These are phyloP conservation scores for Sphenostylis stenocarpa DNA, from an alignment of 306 rosid species.

Conservation along the genomic window DNA sequence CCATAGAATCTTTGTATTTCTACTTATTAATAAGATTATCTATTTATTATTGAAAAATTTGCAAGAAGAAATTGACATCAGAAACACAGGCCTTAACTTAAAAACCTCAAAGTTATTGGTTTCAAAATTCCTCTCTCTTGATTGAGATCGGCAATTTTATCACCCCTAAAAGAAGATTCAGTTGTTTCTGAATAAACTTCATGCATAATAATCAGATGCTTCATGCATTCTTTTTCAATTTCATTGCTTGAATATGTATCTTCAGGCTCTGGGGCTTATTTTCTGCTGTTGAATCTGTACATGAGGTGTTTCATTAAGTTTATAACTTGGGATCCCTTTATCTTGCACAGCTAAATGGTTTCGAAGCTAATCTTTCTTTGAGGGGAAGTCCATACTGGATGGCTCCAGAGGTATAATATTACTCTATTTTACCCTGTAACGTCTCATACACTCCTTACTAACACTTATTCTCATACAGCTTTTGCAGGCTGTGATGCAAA, in stretches of 20 bases:
- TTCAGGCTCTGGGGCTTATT: not conserved
- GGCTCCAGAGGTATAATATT: constrained; percentile 88
- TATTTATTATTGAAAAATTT: not conserved
- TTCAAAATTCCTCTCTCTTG: constrained; percentile 16
- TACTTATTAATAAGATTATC: not conserved
- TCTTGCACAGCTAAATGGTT: constrained; percentile 68
- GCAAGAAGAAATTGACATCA: not conserved
- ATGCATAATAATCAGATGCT: not conserved
- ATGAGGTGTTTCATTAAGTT: constrained; percentile 1
- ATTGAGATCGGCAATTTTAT: constrained; percentile 17
- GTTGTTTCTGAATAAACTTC: not conserved
- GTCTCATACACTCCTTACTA: constrained; percentile 23
- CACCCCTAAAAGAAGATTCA: not conserved
- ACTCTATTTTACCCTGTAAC: constrained; percentile 2
- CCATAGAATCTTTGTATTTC: not conserved
- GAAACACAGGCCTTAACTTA: not conserved
- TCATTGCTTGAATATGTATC: constrained; percentile 7
- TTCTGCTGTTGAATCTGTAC: not conserved
- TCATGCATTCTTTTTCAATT: not conserved
- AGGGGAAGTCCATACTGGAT: constrained; percentile 98
- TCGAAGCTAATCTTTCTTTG: constrained; percentile 67
- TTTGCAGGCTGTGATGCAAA: constrained; percentile 74
- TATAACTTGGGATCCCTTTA: constrained; percentile 26
- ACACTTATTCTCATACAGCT: constrained; percentile 54
- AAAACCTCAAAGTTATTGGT: constrained; percentile 25